phyloP scores from a whole-genome alignment of 257 asterid species.

The Lantana camara region DNA sequence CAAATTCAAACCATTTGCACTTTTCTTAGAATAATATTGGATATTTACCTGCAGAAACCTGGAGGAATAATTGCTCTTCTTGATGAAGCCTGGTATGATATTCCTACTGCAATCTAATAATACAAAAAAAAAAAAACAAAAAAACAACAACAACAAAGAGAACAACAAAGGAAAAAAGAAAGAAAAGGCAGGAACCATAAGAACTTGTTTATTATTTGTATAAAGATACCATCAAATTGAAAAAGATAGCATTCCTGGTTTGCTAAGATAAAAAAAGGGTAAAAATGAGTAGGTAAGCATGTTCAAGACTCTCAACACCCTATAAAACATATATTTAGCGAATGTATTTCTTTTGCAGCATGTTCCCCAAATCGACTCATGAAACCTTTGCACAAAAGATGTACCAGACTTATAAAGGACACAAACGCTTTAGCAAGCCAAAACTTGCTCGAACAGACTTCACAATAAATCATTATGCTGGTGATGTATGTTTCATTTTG shows the following conservation, averaged over 20 bases:
- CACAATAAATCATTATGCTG: slow-evolving; percentile 92
- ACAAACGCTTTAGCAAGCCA: slow-evolving; percentile 93
- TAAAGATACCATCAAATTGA: neutral
- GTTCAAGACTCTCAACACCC: neutral
- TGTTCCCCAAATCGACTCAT: slow-evolving; percentile 97
- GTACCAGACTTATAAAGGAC: slow-evolving; percentile 89
- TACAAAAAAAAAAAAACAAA: too few relatives aligned
- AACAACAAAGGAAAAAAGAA: too few relatives aligned
- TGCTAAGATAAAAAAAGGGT: neutral
- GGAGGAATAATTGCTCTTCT: slow-evolving; percentile 98
- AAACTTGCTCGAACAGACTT: slow-evolving; percentile 88
- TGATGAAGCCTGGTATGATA: slow-evolving; percentile 93
- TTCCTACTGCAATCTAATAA: slow-evolving; percentile 15
- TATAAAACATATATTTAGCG: slow-evolving; percentile 24
- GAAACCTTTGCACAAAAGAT: slow-evolving; percentile 96
- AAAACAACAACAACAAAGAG: too few relatives aligned
- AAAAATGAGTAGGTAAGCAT: neutral
- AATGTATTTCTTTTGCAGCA: slow-evolving; percentile 58
- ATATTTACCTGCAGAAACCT: slow-evolving; percentile 71
- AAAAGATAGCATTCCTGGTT: neutral
- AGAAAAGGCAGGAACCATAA: slow-evolving; percentile 11
- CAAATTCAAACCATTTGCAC: slow-evolving; percentile 20
- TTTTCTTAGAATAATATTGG: slow-evolving; percentile 18
- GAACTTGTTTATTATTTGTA: slow-evolving; percentile 18
- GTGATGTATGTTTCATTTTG: slow-evolving; percentile 66